A percentile compares a stretch with the other conserved stretches of the same genome.
Evolutionary conservation across 441 rosid species (phyloP).

Genomic region (Iberis amara): DNA sequence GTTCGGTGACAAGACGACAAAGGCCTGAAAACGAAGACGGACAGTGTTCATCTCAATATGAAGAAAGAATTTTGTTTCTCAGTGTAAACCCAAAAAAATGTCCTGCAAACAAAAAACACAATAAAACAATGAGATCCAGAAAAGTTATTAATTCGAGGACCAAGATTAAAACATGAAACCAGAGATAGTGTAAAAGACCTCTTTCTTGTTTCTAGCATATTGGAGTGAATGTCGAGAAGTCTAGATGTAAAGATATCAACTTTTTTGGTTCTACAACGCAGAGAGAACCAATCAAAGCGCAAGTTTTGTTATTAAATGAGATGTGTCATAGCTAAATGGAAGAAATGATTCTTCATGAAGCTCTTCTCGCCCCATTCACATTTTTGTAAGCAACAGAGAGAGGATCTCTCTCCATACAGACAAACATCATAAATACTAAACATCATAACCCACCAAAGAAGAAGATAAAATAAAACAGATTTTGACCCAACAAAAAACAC

Average conservation of each 20-base stretch:
- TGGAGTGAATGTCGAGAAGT: slow-evolving; percentile 88
- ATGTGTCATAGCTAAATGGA: too few relatives aligned
- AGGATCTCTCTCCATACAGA: too few relatives aligned
- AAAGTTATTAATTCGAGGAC: too few relatives aligned
- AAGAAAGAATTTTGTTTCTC: slow-evolving; percentile 83
- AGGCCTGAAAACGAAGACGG: slow-evolving; percentile 82
- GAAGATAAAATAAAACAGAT: too few relatives aligned
- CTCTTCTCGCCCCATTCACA: too few relatives aligned
- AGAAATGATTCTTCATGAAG: too few relatives aligned
- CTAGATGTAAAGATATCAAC: slow-evolving; percentile 87
- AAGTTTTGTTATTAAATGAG: too few relatives aligned
- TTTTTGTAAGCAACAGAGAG: too few relatives aligned
- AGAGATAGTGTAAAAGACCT: slow-evolving; percentile 49
- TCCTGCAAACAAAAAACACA: slow-evolving; percentile 53
- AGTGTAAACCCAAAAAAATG: slow-evolving; percentile 87
- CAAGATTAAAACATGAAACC: too few relatives aligned
- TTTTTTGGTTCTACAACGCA: slow-evolving; percentile 75
- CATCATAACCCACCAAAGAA: too few relatives aligned
- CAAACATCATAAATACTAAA: too few relatives aligned
- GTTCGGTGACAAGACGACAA: slow-evolving; percentile 65
- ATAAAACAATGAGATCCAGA: slow-evolving; percentile 11
- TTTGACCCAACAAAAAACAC: neutral
- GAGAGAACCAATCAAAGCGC: too few relatives aligned
- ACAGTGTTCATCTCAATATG: slow-evolving; percentile 94
- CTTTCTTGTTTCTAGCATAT: slow-evolving; percentile 86